phyloP scores from a whole-genome alignment of 352 stramenopile species.

The Globisporangium parvum region DNA sequence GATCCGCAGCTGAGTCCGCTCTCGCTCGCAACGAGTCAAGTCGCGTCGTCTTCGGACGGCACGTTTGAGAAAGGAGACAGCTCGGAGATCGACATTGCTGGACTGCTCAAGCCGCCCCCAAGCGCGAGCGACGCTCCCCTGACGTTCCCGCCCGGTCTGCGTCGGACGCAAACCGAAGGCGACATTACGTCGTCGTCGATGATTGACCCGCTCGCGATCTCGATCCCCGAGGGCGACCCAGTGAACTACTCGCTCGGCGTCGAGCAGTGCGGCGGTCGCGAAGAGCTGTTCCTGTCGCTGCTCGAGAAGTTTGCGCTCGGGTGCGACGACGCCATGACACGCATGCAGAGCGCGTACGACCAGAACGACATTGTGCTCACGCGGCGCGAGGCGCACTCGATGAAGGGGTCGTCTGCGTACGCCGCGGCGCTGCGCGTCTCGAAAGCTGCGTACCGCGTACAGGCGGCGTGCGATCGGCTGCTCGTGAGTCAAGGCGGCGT shows the following conservation, averaged over 20 bases:
- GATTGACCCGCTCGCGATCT: slow-evolving; percentile 27
- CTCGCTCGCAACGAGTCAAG: slow-evolving; percentile 6
- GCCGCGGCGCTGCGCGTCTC: slow-evolving; percentile 70
- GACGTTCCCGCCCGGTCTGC: neutral
- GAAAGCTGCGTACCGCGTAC: slow-evolving; percentile 76
- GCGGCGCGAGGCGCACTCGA: slow-evolving; percentile 65
- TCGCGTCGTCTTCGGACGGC: neutral
- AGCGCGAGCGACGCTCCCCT: neutral
- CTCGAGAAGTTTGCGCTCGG: slow-evolving; percentile 72
- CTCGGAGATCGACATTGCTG: slow-evolving; percentile 1
- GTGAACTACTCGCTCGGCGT: slow-evolving; percentile 77
- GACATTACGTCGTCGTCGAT: slow-evolving; percentile 11
- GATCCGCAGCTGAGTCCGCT: slow-evolving; percentile 13
- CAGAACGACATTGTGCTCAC: slow-evolving; percentile 40
- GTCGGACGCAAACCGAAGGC: slow-evolving; percentile 8
- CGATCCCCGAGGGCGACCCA: slow-evolving; percentile 71
- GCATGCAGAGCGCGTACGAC: slow-evolving; percentile 43
- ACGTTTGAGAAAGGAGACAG: slow-evolving; percentile 1
- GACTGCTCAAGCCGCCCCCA: neutral
- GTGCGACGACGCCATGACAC: slow-evolving; percentile 50
- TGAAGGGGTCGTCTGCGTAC: slow-evolving; percentile 80
- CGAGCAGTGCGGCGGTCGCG: slow-evolving; percentile 65
- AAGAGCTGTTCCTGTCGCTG: slow-evolving; percentile 76
- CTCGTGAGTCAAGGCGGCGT: slow-evolving; percentile 31
- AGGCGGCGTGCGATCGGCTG: slow-evolving; percentile 65